phyloP scores from a whole-genome alignment of 75 land plant species.

The Chamaecyparis obtusa region DNA sequence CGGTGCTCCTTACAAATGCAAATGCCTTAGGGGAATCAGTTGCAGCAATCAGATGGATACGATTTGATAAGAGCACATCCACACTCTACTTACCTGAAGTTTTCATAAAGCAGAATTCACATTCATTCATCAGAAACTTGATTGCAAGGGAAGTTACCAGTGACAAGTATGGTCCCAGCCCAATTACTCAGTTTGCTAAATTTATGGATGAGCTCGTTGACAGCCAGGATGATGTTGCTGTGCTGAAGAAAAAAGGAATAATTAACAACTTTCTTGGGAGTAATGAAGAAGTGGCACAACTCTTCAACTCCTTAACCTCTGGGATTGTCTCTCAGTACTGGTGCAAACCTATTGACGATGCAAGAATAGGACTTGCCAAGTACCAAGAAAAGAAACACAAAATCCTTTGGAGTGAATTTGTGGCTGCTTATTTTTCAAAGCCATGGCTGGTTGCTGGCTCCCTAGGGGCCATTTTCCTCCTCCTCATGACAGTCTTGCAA shows the following conservation, averaged over 20 bases:
- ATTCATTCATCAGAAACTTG: neutral
- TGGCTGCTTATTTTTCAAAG: neutral
- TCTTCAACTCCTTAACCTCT: neutral
- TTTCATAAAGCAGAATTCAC: neutral
- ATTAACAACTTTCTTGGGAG: neutral
- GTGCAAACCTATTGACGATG: neutral
- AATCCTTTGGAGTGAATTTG: conserved; percentile 1
- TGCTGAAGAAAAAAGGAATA: neutral
- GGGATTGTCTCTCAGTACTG: neutral
- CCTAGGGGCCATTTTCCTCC: neutral
- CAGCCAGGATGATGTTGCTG: neutral
- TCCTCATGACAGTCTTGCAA: neutral
- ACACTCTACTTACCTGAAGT: neutral
- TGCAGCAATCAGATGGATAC: neutral
- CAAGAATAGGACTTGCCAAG: neutral
- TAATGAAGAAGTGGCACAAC: neutral
- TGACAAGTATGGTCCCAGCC: neutral
- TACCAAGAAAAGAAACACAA: neutral
- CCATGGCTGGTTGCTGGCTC: neutral
- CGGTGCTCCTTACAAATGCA: neutral
- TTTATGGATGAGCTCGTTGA: neutral
- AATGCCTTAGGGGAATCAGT: neutral
- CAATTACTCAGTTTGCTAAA: neutral
- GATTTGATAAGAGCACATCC: neutral
- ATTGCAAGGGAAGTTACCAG: neutral